A percentile compares a stretch with the other conserved stretches of the same genome.
These are phyloP conservation scores for Lodderomyces pseudojiufengensis DNA, from an alignment of 1,139 yeast genomes.

Conservation along the genomic window DNA sequence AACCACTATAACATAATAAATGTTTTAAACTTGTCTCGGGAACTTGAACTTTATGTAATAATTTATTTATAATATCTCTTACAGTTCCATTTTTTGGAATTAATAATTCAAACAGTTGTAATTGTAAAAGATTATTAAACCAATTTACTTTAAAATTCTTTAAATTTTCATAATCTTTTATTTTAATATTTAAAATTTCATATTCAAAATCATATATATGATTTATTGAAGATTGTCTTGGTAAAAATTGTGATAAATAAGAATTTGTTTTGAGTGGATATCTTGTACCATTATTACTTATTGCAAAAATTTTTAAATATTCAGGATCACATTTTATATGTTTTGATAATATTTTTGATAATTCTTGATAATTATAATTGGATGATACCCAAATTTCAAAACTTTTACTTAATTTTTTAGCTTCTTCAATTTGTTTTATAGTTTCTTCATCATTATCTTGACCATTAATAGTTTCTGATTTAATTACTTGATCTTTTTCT, in stretches of 20 bases:
- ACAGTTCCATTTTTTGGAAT: conserved; percentile 62
- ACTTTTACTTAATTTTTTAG: conserved; percentile 20
- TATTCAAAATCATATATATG: conserved; percentile 56
- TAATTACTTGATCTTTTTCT: conserved; percentile 7
- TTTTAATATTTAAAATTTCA: conserved; percentile 70
- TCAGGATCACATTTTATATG: conserved; percentile 55
- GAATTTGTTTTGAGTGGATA: conserved; percentile 43
- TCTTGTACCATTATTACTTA: conserved; percentile 52
- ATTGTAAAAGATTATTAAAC: conserved; percentile 61
- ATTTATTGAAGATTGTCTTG: conserved; percentile 46
- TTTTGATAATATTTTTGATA: conserved; percentile 58
- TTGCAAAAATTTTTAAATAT: conserved; percentile 61
- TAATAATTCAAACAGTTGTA: conserved; percentile 65
- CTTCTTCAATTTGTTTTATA: conserved; percentile 16
- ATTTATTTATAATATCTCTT: conserved; percentile 50
- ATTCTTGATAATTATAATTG: conserved; percentile 51
- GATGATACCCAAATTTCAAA: conserved; percentile 73
- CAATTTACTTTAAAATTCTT: conserved; percentile 59
- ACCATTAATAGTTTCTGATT: conserved; percentile 1
- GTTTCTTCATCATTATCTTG: conserved; percentile 11
- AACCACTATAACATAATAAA: conserved; percentile 58
- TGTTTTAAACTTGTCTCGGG: conserved; percentile 46
- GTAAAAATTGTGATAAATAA: conserved; percentile 44
- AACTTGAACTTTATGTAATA: conserved; percentile 55
- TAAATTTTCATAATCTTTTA: conserved; percentile 76